Evolutionary conservation across 2,329 filamentous ascomycete species (phyloP).

Genomic region (Daldinia eschscholtzii): DNA sequence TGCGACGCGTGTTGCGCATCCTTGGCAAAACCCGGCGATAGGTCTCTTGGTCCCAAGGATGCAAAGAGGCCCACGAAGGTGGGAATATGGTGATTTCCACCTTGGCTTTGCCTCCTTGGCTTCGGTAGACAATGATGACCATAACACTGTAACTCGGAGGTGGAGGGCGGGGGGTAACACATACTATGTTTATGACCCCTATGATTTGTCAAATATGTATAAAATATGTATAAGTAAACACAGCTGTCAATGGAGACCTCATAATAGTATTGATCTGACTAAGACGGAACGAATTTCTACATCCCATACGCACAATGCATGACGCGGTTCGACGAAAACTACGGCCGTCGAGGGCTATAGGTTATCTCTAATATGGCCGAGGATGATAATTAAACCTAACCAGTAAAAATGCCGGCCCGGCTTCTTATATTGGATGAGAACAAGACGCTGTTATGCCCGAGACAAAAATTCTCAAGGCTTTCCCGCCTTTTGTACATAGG

Average conservation of each 20-base stretch:
- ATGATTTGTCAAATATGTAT: slow-evolving; percentile 25
- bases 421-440: slow-evolving; percentile 14
- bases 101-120: neutral
- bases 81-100: slow-evolving; percentile 12
- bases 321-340: slow-evolving; percentile 16
- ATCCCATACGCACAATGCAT: slow-evolving; percentile 21
- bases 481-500: neutral
- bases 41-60: slow-evolving; percentile 34
- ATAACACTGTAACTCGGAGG: slow-evolving; percentile 13
- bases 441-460: slow-evolving; percentile 23
- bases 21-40: slow-evolving; percentile 37
- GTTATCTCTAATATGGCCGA: slow-evolving; percentile 10
- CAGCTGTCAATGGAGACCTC: slow-evolving; percentile 12
- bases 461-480: slow-evolving; percentile 20
- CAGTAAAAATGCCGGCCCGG: slow-evolving; percentile 22
- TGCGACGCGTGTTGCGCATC: slow-evolving; percentile 37
- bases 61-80: slow-evolving; percentile 24
- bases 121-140: slow-evolving; percentile 20
- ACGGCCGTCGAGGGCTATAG: slow-evolving; percentile 2
- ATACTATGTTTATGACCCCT: slow-evolving; percentile 14
- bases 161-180: slow-evolving; percentile 20
- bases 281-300: slow-evolving; percentile 26
- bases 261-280: slow-evolving; percentile 28
- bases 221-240: slow-evolving; percentile 6
- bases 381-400: slow-evolving; percentile 1